phyloP scores from a whole-genome alignment of 2,329 filamentous ascomycete species.

The Thelonectria olida region DNA sequence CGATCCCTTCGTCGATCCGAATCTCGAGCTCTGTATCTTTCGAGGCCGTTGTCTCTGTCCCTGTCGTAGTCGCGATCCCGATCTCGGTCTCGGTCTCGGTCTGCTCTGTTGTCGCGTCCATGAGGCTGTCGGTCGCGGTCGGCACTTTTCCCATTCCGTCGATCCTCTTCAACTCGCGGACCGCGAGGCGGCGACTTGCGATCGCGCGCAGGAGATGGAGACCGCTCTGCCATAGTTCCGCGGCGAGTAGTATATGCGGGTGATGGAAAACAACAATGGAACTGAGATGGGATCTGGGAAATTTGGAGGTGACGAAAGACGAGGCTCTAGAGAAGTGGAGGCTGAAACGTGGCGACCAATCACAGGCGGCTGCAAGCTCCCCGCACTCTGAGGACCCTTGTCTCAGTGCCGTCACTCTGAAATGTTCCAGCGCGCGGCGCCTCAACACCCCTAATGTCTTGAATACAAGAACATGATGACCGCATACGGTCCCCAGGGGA shows the following conservation, averaged over 20 bases:
- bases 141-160: conserved; percentile 4
- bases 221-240: conserved; percentile 16
- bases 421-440: background rate
- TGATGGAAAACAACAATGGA: background rate
- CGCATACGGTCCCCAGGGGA: too few species aligned
- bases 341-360: background rate
- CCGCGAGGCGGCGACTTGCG: conserved; percentile 11
- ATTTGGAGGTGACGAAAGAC: conserved; percentile 8
- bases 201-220: conserved; percentile 14
- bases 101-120: conserved; percentile 13
- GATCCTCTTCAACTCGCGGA: conserved; percentile 6
- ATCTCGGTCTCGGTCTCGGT: conserved; percentile 6
- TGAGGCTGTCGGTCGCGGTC: conserved; percentile 4
- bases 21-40: conserved; percentile 9
- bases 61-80: background rate
- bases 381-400: conserved; percentile 11
- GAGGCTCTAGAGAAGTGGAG: conserved; percentile 9
- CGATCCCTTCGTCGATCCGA: conserved; percentile 13
- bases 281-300: conserved; percentile 1
- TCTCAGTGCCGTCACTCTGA: background rate
- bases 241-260: background rate
- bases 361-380: background rate
- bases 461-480: too few species aligned
- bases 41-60: conserved; percentile 11
- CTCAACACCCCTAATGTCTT: too few species aligned